phyloP scores from a whole-genome alignment of 192 early-diverging fungal species.

The Linnemannia exigua region DNA sequence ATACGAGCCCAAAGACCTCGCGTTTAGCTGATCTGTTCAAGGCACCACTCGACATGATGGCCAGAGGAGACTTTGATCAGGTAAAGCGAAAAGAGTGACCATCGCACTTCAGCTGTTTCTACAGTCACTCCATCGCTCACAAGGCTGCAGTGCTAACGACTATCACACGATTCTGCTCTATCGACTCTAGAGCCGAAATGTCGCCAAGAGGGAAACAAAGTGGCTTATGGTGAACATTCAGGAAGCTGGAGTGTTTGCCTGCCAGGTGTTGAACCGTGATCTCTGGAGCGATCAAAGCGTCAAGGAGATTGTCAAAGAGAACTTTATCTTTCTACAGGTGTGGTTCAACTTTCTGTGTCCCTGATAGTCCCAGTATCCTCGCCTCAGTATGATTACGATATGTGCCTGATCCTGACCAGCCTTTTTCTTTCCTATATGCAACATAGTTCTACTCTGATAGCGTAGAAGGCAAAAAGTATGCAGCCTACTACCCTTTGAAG shows the following conservation, averaged over 20 bases:
- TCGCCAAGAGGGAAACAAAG: constrained; percentile 72
- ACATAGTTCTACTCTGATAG: constrained; percentile 65
- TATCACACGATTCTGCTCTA: background rate
- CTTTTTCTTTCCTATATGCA: constrained; percentile 14
- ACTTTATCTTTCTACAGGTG: constrained; percentile 92
- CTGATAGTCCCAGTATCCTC: background rate
- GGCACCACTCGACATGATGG: constrained; percentile 92
- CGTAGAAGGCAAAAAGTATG: constrained; percentile 79
- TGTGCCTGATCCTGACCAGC: background rate
- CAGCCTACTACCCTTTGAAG: constrained; percentile 78
- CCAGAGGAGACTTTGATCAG: constrained; percentile 76
- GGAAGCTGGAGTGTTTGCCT: constrained; percentile 86
- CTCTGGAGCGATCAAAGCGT: constrained; percentile 88
- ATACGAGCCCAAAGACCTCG: constrained; percentile 61
- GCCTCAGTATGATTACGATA: background rate
- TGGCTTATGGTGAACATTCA: constrained; percentile 93
- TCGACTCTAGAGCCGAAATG: constrained; percentile 68
- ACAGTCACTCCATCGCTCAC: background rate
- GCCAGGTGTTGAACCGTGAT: constrained; percentile 94
- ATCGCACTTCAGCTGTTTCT: background rate
- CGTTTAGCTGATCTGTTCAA: constrained; percentile 85
- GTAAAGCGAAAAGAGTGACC: constrained; percentile 38
- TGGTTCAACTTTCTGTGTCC: background rate
- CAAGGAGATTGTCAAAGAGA: constrained; percentile 79
- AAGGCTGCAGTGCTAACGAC: background rate